Evolutionary conservation across 768 basidiomycete species (phyloP).

Genomic region (Crucibulum laeve): DNA sequence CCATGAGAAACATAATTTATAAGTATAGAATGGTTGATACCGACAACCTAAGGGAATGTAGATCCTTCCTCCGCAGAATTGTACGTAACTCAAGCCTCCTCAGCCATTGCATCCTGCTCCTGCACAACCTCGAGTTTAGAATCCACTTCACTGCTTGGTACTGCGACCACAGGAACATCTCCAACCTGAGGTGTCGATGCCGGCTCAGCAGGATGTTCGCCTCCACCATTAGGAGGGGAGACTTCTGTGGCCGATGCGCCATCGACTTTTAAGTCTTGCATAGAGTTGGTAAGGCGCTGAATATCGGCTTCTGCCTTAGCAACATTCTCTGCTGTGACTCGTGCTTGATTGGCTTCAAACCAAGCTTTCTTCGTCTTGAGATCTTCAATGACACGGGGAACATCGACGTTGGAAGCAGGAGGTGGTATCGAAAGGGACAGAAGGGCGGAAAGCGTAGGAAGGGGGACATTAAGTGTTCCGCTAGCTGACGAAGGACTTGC

Average conservation of each 20-base stretch:
- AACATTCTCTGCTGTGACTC: slow-evolving; percentile 73
- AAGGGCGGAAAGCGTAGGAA: slow-evolving; percentile 85
- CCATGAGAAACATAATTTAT: slow-evolving; percentile 10
- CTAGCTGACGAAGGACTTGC: slow-evolving; percentile 19
- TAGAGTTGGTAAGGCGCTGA: slow-evolving; percentile 45
- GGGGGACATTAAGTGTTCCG: slow-evolving; percentile 63
- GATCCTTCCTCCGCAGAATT: slow-evolving; percentile 8
- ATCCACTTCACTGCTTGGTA: slow-evolving; percentile 32
- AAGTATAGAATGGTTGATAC: too few species aligned
- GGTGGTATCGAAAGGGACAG: slow-evolving; percentile 87
- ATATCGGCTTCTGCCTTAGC: slow-evolving; percentile 79
- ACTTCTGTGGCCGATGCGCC: slow-evolving; percentile 23
- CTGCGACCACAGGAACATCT: slow-evolving; percentile 22
- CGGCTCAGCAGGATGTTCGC: slow-evolving; percentile 41
- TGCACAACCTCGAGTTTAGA: slow-evolving; percentile 38
- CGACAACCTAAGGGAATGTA: too few species aligned
- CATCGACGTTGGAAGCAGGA: slow-evolving; percentile 70
- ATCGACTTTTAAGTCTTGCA: slow-evolving; percentile 30
- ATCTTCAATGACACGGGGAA: slow-evolving; percentile 82
- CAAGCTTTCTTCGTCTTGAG: slow-evolving; percentile 92
- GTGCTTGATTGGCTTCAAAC: slow-evolving; percentile 90
- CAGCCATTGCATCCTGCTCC: slow-evolving; percentile 21
- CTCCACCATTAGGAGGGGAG: slow-evolving; percentile 32
- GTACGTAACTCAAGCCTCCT: slow-evolving; percentile 10
- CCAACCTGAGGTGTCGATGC: slow-evolving; percentile 34